These are phyloP conservation scores for Stachybotrys chlorohalonatus DNA, from an alignment of 2,329 filamentous ascomycete species.

Conservation along the genomic window DNA sequence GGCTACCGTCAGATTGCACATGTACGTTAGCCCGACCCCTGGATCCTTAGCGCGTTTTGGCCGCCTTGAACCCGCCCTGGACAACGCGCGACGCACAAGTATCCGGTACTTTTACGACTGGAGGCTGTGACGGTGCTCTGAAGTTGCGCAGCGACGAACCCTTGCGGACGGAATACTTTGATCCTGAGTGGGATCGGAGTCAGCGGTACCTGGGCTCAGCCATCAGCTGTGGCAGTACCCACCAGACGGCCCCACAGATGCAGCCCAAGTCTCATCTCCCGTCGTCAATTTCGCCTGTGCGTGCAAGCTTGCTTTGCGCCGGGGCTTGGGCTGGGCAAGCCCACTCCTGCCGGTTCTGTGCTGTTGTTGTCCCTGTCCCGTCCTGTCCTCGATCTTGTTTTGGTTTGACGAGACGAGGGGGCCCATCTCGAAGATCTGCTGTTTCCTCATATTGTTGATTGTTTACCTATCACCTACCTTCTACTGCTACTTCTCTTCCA, in stretches of 20 bases:
- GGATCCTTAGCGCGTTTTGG: background rate
- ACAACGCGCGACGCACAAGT: background rate
- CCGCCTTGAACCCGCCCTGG: background rate
- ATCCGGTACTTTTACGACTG: too few species aligned
- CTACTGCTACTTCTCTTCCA: too few species aligned
- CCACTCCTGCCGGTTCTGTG: background rate
- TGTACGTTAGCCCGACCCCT: background rate
- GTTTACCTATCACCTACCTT: too few species aligned
- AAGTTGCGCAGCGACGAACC: too few species aligned
- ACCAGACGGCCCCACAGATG: conserved; percentile 6
- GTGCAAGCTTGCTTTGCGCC: background rate
- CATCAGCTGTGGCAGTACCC: background rate
- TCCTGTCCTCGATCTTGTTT: background rate
- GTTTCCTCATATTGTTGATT: too few species aligned
- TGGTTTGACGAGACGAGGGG: background rate
- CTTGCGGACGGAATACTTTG: too few species aligned
- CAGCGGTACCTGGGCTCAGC: too few species aligned
- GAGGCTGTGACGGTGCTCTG: too few species aligned
- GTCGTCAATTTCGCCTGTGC: conserved; percentile 10
- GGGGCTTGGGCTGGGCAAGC: background rate
- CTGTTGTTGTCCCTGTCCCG: background rate
- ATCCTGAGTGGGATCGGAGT: too few species aligned
- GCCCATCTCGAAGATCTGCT: too few species aligned
- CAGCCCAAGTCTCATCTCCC: conserved; percentile 12
- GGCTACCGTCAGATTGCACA: background rate